Percentiles rank a stretch among this genome's conserved stretches.
phyloP scores from a whole-genome alignment of 2,329 filamentous ascomycete species.

The Immersiporthe knoxdaviesiana region DNA sequence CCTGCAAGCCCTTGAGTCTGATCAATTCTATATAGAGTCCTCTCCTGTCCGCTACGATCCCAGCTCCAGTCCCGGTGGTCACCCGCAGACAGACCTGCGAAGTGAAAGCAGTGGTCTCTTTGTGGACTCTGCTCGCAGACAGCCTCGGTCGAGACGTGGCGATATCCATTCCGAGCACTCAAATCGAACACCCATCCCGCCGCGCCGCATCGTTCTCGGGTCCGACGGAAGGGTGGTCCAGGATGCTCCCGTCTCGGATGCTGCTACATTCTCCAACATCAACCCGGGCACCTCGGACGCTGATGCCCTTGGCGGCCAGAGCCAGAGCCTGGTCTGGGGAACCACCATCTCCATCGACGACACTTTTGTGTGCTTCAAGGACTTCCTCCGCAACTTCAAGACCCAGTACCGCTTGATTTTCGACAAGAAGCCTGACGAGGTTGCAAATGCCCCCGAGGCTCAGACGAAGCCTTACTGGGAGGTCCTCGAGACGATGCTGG shows the following conservation, averaged over 20 bases:
- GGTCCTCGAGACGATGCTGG: conserved; percentile 87
- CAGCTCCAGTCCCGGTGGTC: conserved; percentile 79
- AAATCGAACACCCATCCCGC: conserved; percentile 54
- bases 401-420: conserved; percentile 92
- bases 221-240: conserved; percentile 61
- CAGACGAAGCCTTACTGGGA: conserved; percentile 82
- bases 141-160: conserved; percentile 64
- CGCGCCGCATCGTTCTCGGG: conserved; percentile 62
- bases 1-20: background rate
- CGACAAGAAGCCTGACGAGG: conserved; percentile 81
- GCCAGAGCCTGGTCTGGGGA: conserved; percentile 89
- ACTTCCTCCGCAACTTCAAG: conserved; percentile 90
- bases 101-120: conserved; percentile 90
- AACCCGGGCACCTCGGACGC: conserved; percentile 91
- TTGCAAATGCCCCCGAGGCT: conserved; percentile 68
- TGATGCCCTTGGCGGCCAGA: conserved; percentile 79
- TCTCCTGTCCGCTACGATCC: conserved; percentile 90
- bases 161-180: conserved; percentile 85
- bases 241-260: conserved; percentile 59
- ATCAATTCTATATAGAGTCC: conserved; percentile 70
- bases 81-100: conserved; percentile 70
- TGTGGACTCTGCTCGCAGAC: conserved; percentile 57
- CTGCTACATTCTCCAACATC: conserved; percentile 62
- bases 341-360: conserved; percentile 95
- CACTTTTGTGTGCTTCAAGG: conserved; percentile 84